A percentile compares a stretch with the other conserved stretches of the same genome.
These are phyloP conservation scores for Chlorella sorokiniana DNA, from an alignment of 139 green algal genomes.

Conservation along the genomic window DNA sequence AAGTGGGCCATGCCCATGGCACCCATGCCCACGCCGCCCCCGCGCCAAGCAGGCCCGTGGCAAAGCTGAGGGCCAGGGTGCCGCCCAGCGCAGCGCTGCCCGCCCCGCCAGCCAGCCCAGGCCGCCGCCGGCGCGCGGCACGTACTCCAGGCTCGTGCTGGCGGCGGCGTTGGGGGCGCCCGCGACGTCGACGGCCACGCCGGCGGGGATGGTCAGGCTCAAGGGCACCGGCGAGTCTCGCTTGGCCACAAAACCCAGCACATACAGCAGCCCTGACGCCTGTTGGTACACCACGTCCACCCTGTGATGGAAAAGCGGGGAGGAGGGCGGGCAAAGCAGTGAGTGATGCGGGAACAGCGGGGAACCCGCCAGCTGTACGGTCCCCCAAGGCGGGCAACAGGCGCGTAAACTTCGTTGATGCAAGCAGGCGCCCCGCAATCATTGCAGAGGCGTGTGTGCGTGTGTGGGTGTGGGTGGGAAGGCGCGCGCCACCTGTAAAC, in stretches of 20 bases:
- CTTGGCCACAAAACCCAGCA: slow-evolving; percentile 26
- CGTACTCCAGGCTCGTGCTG: slow-evolving; percentile 3
- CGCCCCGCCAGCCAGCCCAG: slow-evolving; percentile 20
- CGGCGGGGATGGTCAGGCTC: slow-evolving; percentile 6
- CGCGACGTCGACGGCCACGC: not conserved
- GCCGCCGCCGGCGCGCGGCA: not conserved
- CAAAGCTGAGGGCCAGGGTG: slow-evolving; percentile 32
- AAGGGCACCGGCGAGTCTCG: slow-evolving; percentile 9
- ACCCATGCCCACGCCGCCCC: slow-evolving; percentile 31
- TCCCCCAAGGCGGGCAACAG: too few species aligned
- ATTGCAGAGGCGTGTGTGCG: not conserved
- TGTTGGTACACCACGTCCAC: slow-evolving; percentile 40
- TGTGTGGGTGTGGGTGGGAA: too few species aligned
- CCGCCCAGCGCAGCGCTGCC: slow-evolving; percentile 23
- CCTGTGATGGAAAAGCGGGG: too few species aligned
- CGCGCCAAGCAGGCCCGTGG: slow-evolving; percentile 27
- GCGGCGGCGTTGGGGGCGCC: slow-evolving; percentile 9
- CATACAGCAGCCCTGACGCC: slow-evolving; percentile 21
- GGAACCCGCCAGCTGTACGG: too few species aligned
- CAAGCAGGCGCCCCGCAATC: not conserved
- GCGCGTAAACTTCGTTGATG: too few species aligned
- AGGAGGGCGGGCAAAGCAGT: too few species aligned
- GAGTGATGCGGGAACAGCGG: too few species aligned
- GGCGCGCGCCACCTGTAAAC: slow-evolving; percentile 21
- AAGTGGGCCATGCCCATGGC: slow-evolving; percentile 36